phyloP scores from a whole-genome alignment of 768 basidiomycete species.

The Collybia mongolica region DNA sequence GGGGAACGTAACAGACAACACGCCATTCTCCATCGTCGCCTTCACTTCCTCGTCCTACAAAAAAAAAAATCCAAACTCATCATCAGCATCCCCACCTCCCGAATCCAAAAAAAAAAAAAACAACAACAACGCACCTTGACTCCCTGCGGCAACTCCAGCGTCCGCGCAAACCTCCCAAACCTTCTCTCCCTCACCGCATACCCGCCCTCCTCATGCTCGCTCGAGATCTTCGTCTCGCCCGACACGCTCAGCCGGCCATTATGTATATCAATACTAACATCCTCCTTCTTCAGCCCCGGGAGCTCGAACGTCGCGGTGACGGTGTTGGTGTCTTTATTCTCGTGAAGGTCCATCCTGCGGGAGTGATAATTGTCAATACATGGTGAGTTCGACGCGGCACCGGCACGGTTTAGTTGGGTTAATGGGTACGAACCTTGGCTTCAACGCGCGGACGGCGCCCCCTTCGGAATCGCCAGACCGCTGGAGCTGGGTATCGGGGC shows the following conservation, averaged over 20 bases:
- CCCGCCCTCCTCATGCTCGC: conserved; percentile 26
- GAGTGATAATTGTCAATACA: too few relatives aligned
- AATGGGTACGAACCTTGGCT: not conserved
- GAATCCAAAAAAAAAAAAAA: not conserved
- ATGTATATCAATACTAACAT: conserved; percentile 42
- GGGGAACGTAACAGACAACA: conserved; percentile 4
- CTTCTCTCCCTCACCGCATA: conserved; percentile 42
- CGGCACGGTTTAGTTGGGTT: not conserved
- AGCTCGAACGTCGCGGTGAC: conserved; percentile 54
- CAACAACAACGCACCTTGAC: conserved; percentile 32
- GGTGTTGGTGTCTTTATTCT: conserved; percentile 32
- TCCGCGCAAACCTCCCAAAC: conserved; percentile 44
- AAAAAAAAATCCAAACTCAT: too few relatives aligned
- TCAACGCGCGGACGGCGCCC: not conserved
- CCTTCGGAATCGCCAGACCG: not conserved
- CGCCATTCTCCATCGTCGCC: conserved; percentile 3
- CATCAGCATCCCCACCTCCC: not conserved
- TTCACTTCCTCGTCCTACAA: conserved; percentile 4
- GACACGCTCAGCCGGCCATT: conserved; percentile 44
- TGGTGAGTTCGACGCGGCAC: too few relatives aligned
- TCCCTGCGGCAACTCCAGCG: conserved; percentile 42
- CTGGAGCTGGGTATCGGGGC: not conserved
- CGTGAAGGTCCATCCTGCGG: conserved; percentile 44
- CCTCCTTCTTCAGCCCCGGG: conserved; percentile 49
- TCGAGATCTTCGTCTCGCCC: conserved; percentile 31